Percentiles rank a stretch among this genome's conserved stretches.
Conservation (phyloP, 2,329 filamentous ascomycete species). For the Diaporthe nobilis region DNA sequence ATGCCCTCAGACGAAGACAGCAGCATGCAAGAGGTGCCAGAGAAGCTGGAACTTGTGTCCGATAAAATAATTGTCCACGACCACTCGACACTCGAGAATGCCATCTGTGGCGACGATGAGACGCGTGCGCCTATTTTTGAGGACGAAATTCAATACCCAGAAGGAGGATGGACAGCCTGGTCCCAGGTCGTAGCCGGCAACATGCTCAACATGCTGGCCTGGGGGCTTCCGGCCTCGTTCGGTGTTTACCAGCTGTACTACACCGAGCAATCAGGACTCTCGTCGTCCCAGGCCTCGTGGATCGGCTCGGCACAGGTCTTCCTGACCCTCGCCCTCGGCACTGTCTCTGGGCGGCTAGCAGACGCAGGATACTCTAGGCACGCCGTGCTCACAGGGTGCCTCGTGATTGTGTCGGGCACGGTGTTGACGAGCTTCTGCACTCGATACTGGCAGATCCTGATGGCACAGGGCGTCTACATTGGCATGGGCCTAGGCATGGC, state of each 20-base stretch:
- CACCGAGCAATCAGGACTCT: constrained; percentile 51
- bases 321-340: constrained; percentile 63
- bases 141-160: neutral
- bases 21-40: neutral
- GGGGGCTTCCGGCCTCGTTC: constrained; percentile 65
- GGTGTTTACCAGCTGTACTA: constrained; percentile 65
- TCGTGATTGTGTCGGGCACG: constrained; percentile 61
- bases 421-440: constrained; percentile 62
- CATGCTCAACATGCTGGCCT: constrained; percentile 64
- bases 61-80: no score
- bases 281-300: constrained; percentile 59
- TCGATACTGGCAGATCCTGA: constrained; percentile 67
- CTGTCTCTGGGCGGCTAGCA: constrained; percentile 63
- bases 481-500: constrained; percentile 69
- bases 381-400: constrained; percentile 57
- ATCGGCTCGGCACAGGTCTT: constrained; percentile 67
- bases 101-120: neutral
- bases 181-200: constrained; percentile 58
- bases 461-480: constrained; percentile 68
- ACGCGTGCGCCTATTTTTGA: neutral
- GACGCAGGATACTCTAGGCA: constrained; percentile 64
- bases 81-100: neutral
- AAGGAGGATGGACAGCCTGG: neutral
- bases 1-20: fast-evolving
- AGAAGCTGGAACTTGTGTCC: neutral